Percentiles rank a stretch among this genome's conserved stretches.
phyloP scores from a whole-genome alignment of 2,329 filamentous ascomycete species.

The Daldinia eschscholtzii region DNA sequence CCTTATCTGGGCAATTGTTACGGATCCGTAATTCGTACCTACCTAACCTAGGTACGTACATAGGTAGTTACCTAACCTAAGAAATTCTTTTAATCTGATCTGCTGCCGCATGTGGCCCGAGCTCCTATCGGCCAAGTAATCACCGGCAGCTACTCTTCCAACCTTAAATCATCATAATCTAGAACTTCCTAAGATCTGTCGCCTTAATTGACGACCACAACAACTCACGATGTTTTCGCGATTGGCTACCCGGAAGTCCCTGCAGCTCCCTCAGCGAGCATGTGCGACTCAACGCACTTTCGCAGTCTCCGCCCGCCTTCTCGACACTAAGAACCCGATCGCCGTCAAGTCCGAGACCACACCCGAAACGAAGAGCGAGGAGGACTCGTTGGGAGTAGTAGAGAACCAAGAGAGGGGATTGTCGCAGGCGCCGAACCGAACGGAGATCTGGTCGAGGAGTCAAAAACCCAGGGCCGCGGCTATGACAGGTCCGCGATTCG shows the following conservation, averaged over 20 bases:
- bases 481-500: slow-evolving; percentile 95
- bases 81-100: slow-evolving; percentile 32
- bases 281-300: slow-evolving; percentile 63
- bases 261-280: slow-evolving; percentile 60
- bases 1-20: too few relatives aligned
- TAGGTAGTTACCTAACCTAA: neutral
- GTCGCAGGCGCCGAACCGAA: slow-evolving; percentile 88
- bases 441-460: slow-evolving; percentile 83
- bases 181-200: slow-evolving; percentile 33
- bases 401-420: slow-evolving; percentile 62
- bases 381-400: slow-evolving; percentile 52
- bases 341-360: slow-evolving; percentile 58
- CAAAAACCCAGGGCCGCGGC: slow-evolving; percentile 84
- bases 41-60: neutral
- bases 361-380: slow-evolving; percentile 60
- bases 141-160: slow-evolving; percentile 29
- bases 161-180: slow-evolving; percentile 36
- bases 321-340: slow-evolving; percentile 57
- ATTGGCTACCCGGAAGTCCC: slow-evolving; percentile 56
- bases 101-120: slow-evolving; percentile 36
- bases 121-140: slow-evolving; percentile 16
- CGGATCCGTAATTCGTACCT: too few relatives aligned
- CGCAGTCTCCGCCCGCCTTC: slow-evolving; percentile 61
- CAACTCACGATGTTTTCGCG: slow-evolving; percentile 64
- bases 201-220: slow-evolving; percentile 57